Evolutionary conservation across 2,329 filamentous ascomycete species (phyloP).

Genomic region (Triangularia verruculosa): DNA sequence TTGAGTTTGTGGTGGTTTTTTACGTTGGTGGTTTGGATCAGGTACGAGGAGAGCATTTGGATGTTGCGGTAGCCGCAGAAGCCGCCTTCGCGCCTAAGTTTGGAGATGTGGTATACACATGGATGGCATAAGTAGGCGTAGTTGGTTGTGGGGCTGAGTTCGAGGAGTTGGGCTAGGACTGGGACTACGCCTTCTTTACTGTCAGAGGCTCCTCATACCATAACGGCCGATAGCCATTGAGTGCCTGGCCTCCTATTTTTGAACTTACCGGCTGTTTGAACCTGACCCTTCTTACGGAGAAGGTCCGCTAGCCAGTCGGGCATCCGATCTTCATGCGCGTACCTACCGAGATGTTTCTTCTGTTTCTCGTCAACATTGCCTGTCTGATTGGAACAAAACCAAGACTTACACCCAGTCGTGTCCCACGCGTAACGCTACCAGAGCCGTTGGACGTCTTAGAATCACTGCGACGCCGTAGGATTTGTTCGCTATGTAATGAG

Average conservation of each 20-base stretch:
- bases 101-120: slow-evolving; percentile 74
- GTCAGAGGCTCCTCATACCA: too few species aligned
- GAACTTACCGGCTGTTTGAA: slow-evolving; percentile 24
- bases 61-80: slow-evolving; percentile 97
- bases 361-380: background rate
- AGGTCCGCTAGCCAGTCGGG: slow-evolving; percentile 64
- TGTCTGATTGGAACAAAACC: background rate
- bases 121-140: slow-evolving; percentile 79
- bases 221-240: background rate
- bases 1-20: slow-evolving; percentile 60
- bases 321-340: slow-evolving; percentile 73
- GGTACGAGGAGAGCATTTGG: slow-evolving; percentile 82
- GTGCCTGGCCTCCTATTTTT: too few species aligned
- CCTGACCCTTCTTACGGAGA: slow-evolving; percentile 57
- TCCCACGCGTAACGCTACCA: slow-evolving; percentile 7
- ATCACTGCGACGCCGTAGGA: background rate
- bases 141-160: slow-evolving; percentile 61
- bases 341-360: slow-evolving; percentile 65
- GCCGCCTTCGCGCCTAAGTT: slow-evolving; percentile 74
- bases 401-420: slow-evolving; percentile 26
- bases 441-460: slow-evolving; percentile 5
- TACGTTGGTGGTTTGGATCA: slow-evolving; percentile 56
- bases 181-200: slow-evolving; percentile 53
- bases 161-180: slow-evolving; percentile 60
- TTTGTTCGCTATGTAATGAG: slow-evolving; percentile 24